Base-by-base conservation (phyloP, 169 alveolate species). In the Perkinsus chesapeaki region DNA sequence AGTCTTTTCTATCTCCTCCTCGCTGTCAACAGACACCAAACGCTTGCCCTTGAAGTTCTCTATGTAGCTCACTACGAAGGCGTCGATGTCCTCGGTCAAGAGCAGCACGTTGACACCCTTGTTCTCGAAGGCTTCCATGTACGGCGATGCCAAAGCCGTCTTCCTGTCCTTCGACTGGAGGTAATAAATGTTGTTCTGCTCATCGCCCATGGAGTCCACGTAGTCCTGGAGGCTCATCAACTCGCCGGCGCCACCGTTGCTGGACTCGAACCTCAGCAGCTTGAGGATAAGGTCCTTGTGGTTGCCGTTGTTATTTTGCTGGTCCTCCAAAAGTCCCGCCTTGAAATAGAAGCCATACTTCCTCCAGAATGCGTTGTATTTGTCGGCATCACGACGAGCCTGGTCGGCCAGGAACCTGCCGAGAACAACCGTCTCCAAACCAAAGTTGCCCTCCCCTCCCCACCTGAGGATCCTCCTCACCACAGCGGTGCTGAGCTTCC, bases 71-170 rank as follows among this genome's bases (percentile, higher is more conserved):
- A 96, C 95, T 47, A 97, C 97, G 92, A 97, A 97, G 93, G 97
- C 98, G 91, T 97, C 99, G 5, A 97, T 96, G 93, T 97, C 99
- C 92, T 97, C 99, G 90, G 95, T 96, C 95, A 97, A 94, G 93
- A 97, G 95, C 91, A 97, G 93, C 23, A 97, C 99, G 73, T 97
- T 93, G 82, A 94, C 95, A 92, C 93, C 82, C 94, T 31, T 39
- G 31, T 91, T 72, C 91, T 93, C 93, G 60, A 73, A 48, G 94
- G 97, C 96, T 95, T 97, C 99, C 98, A 97, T 97, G 95, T 97
- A 97, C 0, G 99, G 99, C 19, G 98, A 97, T 3, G 97, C 95
- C 94, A 97, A 93, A 36, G 98, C 99, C 0, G 97, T 97, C 95
- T 95, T 39, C 47, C 95, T 92, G 93, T 95, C 96, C 39, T 96